Evolutionary conservation across 345 rosid genomes (phyloP), one percentile per base, ranked within the genome.

Genomic region (Abelmoschus esculentus): DNA sequence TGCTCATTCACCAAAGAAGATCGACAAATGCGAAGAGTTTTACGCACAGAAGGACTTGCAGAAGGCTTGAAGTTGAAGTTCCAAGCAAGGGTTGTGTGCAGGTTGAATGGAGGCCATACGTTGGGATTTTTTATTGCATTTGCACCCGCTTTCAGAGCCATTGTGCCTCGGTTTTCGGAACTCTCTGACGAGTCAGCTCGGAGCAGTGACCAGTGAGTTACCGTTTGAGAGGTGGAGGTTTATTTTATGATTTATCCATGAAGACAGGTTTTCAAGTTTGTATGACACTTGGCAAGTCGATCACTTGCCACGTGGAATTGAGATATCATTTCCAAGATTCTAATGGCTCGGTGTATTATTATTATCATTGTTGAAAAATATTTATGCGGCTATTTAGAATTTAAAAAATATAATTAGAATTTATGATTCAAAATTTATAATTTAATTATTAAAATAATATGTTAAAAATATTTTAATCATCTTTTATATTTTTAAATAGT

Each of bases 1-100:
- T 75, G 80, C 57, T 82, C 72, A 28, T 71, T 66, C 28, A 75
- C 80, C 8, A 77, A 57, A 72, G 81, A 79, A 10, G 66, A 79
- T 54, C 79, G 65, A 62, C 32, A 72, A 6, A 76, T 38, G 54
- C 38, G 50, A 19, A 77, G 65, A 32, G 32, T 15, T 18, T 56
- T 56, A 8, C 66, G 66, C 29, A 17, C 3, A 14, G 40, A 32
- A 32, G 62, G 61, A 13, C 7, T 58, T 29, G 62, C 18, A 34
- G 44, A 34, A n/a, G 38, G 70, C 29, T 69, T 18, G 32, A 38
- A 56, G 4, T 4, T 50, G 72, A 69, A 14, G 26, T 22, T 22
- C 26, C 26, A 22, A 14, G 36, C 53, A 12, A 42, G 22, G 32
- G 6, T 32, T 6, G 10, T 54, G 0, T 26, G 63, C 7, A 55